Evolutionary conservation across 805 yeast genomes (phyloP).

Genomic region (Candida alai): DNA sequence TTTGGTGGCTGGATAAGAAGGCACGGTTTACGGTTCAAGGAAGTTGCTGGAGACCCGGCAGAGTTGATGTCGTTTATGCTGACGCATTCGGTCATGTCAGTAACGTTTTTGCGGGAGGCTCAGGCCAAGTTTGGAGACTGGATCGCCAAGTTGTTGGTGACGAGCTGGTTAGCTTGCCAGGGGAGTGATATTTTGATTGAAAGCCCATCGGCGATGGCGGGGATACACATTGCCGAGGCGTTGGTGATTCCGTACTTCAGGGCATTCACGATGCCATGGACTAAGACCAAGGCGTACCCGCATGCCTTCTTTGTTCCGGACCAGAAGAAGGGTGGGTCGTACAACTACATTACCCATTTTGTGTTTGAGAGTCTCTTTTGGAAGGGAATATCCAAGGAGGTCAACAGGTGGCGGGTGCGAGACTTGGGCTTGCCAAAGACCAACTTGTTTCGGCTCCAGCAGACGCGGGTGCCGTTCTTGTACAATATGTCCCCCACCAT

Average conservation of each 20-base stretch:
- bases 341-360: slow-evolving; percentile 88
- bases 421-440: slow-evolving; percentile 65
- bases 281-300: slow-evolving; percentile 90
- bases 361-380: slow-evolving; percentile 90
- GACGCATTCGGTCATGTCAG: slow-evolving; percentile 81
- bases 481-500: slow-evolving; percentile 87
- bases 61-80: slow-evolving; percentile 92
- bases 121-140: slow-evolving; percentile 73
- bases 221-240: slow-evolving; percentile 93
- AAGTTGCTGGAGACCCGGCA: slow-evolving; percentile 89
- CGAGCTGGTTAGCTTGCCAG: slow-evolving; percentile 88
- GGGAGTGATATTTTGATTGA: slow-evolving; percentile 80
- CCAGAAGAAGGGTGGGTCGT: slow-evolving; percentile 87
- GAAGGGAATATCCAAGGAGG: slow-evolving; percentile 86
- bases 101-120: slow-evolving; percentile 80
- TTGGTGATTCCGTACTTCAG: slow-evolving; percentile 84
- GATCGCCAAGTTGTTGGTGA: slow-evolving; percentile 66
- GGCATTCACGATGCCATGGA: slow-evolving; percentile 99
- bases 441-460: slow-evolving; percentile 65
- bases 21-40: slow-evolving; percentile 65
- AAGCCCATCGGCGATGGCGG: slow-evolving; percentile 96
- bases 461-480: slow-evolving; percentile 77
- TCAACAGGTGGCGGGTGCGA: slow-evolving; percentile 82
- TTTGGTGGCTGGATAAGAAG: slow-evolving; percentile 69
- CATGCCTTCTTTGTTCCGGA: slow-evolving; percentile 96